Base-by-base conservation (phyloP, 495 filamentous ascomycete genomes). In the Aspergillus olivimuriae region DNA sequence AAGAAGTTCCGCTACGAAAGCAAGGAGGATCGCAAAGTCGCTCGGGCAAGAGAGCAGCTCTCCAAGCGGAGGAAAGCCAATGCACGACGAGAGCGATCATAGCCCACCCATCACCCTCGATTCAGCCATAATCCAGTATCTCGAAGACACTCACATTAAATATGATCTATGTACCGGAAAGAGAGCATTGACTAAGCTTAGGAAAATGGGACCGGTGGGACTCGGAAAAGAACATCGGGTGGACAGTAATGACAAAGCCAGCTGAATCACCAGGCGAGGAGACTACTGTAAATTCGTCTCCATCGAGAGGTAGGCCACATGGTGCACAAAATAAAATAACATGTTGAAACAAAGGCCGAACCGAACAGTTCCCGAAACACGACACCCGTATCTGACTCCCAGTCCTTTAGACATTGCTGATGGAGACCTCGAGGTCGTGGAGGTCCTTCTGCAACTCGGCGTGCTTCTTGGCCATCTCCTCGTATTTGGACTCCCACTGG, bases 401-500 rank as follows among this genome's bases (percentile, higher is more conserved):
- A 18, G 36, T 41, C 24, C 34, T 61, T 78, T 82, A 97, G 65
- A 97, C 87, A 66, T 86, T 89, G 75, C 82, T 84, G 63, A 98
- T 87, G 65, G 95, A 89, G 48, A 68, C 60, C 66, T 87, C 82
- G 68, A 97, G 84, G 43, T 91, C 83, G 49, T 94, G 85, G 42
- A 97, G 73, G 60, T 97, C 91, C 76, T 89, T 89, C 78, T 95
- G 80, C 46, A 89, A 73, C n/a, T 66, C 61, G 46, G 70, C 66
- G 74, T 89, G 84, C 71, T 95, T 95, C 81, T 89, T 84, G 48
- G 79, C 59, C 81, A 92, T 89, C 62, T 96, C 92, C 70, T 96
- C 94, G 68, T 90, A 97, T 75, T 97, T 96, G 68, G 70, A 57
- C 75, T 97, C 94, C 89, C 89, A 95, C 63, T 87, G 75, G 65